Base-by-base conservation (phyloP, 345 rosid species). In the Dipteronia dyeriana region DNA sequence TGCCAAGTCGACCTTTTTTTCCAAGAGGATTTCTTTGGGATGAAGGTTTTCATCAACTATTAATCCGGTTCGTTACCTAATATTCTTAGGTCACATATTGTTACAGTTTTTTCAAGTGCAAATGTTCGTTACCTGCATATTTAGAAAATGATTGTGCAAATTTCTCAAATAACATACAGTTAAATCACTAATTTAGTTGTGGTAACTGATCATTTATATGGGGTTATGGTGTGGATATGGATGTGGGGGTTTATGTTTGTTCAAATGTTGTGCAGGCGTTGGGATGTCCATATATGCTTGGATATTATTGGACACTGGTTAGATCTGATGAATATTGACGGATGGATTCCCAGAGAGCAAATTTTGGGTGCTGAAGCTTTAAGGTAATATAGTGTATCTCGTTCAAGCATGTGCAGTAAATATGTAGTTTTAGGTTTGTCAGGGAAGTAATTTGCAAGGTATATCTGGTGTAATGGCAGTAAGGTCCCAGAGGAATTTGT, bases 11-110 rank as follows among this genome's bases (percentile, higher is more conserved):
- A 67, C 94, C 98, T 2, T 80, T 87, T 73, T 94, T 96, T 76
- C 97, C 98, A 0, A 87, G 99, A 84, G 97, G 98, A 60, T 96
- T 96, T 79, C 79, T 91, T n/a, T 96, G 98, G 98, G 97, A 96
- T 83, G 99, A 96, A 96, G 99, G 98, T 70, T 96, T 94, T 76
- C 97, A 94, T 89, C 99, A 94, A 75, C 34, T 96, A 75, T 72
- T 91, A 81, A 88, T 96, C 84, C 85, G 98, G 98, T 96, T 72
- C 25, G 97, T 85, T 81, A 43, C 68, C 51, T 76, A 56, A 14
- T 9, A 26, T 63, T 74, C 68, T 74, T 19, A 11, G 45, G 73
- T 62, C 16, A 11, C n/a, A 47, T 77, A 74, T 75, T 75, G 29
- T 70, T 47, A 16, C 34, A 23, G 2, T 49, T 79, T 29, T 59